phyloP scores from a whole-genome alignment of 2,329 filamentous ascomycete genomes.

The Rhinocladiella similis region DNA sequence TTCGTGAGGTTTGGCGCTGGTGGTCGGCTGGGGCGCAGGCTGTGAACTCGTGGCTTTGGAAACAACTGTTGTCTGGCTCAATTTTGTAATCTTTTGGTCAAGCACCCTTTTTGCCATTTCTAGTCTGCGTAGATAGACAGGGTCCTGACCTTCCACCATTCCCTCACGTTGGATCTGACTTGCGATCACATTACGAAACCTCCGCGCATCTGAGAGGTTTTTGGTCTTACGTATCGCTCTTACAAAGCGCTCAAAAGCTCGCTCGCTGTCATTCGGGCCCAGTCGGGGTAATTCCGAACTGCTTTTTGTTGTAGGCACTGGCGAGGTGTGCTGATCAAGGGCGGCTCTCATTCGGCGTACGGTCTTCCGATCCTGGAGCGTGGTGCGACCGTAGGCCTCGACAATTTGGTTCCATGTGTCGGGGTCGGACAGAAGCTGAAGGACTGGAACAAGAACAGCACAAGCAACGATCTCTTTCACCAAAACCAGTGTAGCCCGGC shows the following conservation, averaged over 20 bases:
- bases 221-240: slow-evolving; percentile 83
- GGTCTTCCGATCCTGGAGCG: slow-evolving; percentile 93
- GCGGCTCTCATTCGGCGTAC: slow-evolving; percentile 89
- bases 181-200: slow-evolving; percentile 87
- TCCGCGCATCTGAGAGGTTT: slow-evolving; percentile 87
- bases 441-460: slow-evolving; percentile 79
- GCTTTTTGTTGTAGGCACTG: slow-evolving; percentile 66
- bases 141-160: slow-evolving; percentile 75
- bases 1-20: slow-evolving; percentile 63
- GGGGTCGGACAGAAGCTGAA: slow-evolving; percentile 80
- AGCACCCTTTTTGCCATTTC: slow-evolving; percentile 88
- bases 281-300: slow-evolving; percentile 75
- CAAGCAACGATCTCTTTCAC: slow-evolving; percentile 90
- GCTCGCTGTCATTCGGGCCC: slow-evolving; percentile 78
- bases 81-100: slow-evolving; percentile 82
- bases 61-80: slow-evolving; percentile 63
- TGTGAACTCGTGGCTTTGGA: slow-evolving; percentile 30
- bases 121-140: slow-evolving; percentile 80
- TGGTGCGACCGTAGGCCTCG: slow-evolving; percentile 80
- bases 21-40: slow-evolving; percentile 36
- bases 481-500: slow-evolving; percentile 75
- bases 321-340: slow-evolving; percentile 88
- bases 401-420: slow-evolving; percentile 98
- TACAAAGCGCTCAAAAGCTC: slow-evolving; percentile 93
- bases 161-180: slow-evolving; percentile 88